These are phyloP conservation scores for Suhomyces atakaporum DNA, from an alignment of 1,139 yeast species.

Conservation along the genomic window DNA sequence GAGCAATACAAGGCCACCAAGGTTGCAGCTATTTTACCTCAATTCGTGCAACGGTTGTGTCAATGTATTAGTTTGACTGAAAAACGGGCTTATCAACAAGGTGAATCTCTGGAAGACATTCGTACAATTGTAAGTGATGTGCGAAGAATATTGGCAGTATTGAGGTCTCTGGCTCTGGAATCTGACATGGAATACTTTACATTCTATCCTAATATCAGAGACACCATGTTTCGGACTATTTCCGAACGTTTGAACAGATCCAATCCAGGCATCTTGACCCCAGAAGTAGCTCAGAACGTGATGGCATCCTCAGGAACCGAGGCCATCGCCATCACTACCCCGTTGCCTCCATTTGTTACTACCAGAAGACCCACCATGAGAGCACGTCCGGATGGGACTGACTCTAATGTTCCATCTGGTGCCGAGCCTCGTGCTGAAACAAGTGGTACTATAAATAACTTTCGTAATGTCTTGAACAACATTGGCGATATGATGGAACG, in stretches of 20 bases:
- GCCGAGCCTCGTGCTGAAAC: no score
- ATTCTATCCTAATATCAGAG: constrained; percentile 31
- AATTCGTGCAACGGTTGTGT: constrained; percentile 40
- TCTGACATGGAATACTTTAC: constrained; percentile 33
- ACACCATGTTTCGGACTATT: constrained; percentile 28
- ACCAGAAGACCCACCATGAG: constrained; percentile 2
- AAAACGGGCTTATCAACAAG: constrained; percentile 43
- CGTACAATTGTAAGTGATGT: constrained; percentile 29
- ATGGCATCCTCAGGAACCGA: constrained; percentile 8
- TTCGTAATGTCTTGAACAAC: constrained; percentile 25
- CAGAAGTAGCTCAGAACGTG: constrained; percentile 42
- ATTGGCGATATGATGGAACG: constrained; percentile 26
- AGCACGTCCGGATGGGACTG: no score
- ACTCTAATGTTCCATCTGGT: no score
- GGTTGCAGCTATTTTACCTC: constrained; percentile 35
- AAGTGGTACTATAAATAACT: no score
- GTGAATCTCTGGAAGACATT: constrained; percentile 27
- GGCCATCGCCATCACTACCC: constrained; percentile 5
- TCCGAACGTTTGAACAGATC: constrained; percentile 37
- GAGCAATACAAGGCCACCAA: constrained; percentile 27
- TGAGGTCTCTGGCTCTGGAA: constrained; percentile 27
- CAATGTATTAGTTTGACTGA: constrained; percentile 42
- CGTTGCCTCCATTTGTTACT: constrained; percentile 3
- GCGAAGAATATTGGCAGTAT: constrained; percentile 28
- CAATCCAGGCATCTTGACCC: constrained; percentile 42